These are phyloP conservation scores for Tarenaya hassleriana DNA, from an alignment of 345 rosid genomes.

Conservation along the genomic window DNA sequence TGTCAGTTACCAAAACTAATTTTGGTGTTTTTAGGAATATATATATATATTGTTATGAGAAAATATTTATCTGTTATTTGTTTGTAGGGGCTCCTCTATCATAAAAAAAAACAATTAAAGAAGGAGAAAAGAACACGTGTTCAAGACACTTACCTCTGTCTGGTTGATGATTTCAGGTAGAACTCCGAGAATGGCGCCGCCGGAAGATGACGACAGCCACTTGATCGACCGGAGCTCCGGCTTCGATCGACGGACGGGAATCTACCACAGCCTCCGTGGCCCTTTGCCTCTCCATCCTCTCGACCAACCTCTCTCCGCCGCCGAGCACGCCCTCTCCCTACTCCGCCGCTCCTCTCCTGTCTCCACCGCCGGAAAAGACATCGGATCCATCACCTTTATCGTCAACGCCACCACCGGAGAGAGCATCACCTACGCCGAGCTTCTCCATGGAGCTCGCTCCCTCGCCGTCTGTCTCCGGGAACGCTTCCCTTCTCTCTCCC, in stretches of 20 bases:
- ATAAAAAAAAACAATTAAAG: too few species aligned
- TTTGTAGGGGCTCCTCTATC: too few species aligned
- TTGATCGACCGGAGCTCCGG: conserved; percentile 42
- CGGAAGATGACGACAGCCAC: conserved; percentile 9
- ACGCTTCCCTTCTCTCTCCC: conserved; percentile 34
- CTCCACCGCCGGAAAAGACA: conserved; percentile 25
- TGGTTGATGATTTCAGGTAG: conserved; percentile 5
- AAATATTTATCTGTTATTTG: too few species aligned
- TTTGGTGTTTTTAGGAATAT: too few species aligned
- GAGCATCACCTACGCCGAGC: conserved; percentile 39
- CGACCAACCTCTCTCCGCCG: conserved; percentile 43
- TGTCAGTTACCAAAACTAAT: too few species aligned
- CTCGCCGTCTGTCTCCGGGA: conserved; percentile 42
- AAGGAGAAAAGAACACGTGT: conserved; percentile 7
- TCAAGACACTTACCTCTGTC: conserved; percentile 11
- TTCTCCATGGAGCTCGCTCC: conserved; percentile 34
- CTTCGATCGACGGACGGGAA: conserved; percentile 38
- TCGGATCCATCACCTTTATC: conserved; percentile 30
- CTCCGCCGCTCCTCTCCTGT: conserved; percentile 32
- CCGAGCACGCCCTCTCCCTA: conserved; percentile 44
- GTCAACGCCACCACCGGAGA: conserved; percentile 41
- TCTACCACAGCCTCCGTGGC: conserved; percentile 51
- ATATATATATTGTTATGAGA: too few species aligned
- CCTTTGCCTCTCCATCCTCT: conserved; percentile 41
- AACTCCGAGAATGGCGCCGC: conserved; percentile 22